These are phyloP conservation scores for Colletotrichum tropicicola DNA, from an alignment of 2,329 filamentous ascomycete genomes.

Conservation along the genomic window DNA sequence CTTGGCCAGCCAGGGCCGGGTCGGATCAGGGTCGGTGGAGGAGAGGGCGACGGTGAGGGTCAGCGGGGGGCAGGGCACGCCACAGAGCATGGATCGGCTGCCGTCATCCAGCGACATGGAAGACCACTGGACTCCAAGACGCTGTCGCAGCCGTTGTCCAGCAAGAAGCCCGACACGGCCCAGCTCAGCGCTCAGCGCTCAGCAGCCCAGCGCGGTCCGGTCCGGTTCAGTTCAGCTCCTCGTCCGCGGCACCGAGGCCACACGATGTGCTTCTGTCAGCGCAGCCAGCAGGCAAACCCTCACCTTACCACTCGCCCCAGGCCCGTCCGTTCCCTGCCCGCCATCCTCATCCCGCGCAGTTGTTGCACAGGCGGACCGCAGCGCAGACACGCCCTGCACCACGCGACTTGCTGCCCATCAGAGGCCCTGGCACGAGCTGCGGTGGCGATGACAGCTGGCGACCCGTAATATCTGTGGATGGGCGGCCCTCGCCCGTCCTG, in stretches of 20 bases:
- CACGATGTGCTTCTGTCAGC: no score
- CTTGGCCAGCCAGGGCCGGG: conserved; percentile 19
- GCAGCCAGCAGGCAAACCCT: background rate
- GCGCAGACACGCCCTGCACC: background rate
- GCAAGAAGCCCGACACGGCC: background rate
- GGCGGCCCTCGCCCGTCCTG: conserved; percentile 1
- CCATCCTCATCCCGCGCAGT: background rate
- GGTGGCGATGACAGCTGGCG: conserved; percentile 21
- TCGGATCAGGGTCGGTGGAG: background rate
- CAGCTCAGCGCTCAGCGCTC: no score
- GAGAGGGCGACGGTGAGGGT: background rate
- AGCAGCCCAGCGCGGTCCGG: background rate
- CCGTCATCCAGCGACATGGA: no score
- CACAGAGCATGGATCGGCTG: background rate
- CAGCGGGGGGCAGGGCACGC: background rate
- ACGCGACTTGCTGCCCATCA: no score
- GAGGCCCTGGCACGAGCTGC: background rate
- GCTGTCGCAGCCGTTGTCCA: no score
- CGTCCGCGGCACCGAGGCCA: background rate
- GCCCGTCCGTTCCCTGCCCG: background rate
- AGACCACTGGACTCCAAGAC: no score
- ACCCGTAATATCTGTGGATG: conserved; percentile 20
- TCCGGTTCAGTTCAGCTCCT: background rate
- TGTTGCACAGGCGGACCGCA: conserved; percentile 10
- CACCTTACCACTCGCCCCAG: background rate